Evolutionary conservation across 805 yeast genomes (phyloP).

Genomic region (Danielia reshetovae): DNA sequence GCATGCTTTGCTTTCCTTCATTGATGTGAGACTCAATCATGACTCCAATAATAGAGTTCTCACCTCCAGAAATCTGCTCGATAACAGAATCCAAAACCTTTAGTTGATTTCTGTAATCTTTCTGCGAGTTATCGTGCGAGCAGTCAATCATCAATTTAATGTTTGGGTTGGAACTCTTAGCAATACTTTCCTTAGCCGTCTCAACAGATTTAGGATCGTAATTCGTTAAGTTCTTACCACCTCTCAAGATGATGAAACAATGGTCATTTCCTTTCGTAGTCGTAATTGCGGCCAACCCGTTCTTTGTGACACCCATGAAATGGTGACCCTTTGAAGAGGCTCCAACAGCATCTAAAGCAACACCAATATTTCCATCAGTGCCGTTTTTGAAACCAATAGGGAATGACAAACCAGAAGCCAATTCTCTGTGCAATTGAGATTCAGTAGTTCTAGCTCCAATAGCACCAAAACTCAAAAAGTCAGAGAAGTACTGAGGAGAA

Average conservation of each 20-base stretch:
- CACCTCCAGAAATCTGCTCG: slow-evolving; percentile 76
- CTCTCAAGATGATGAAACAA: slow-evolving; percentile 88
- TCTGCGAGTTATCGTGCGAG: slow-evolving; percentile 93
- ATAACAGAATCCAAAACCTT: slow-evolving; percentile 75
- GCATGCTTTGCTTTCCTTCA: slow-evolving; percentile 88
- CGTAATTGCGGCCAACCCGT: slow-evolving; percentile 93
- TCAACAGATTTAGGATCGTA: slow-evolving; percentile 73
- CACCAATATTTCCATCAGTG: slow-evolving; percentile 93
- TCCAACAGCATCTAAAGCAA: slow-evolving; percentile 89
- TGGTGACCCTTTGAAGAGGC: slow-evolving; percentile 94
- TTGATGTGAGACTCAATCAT: slow-evolving; percentile 93
- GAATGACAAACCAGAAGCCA: slow-evolving; percentile 95
- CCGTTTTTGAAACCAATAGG: slow-evolving; percentile 99
- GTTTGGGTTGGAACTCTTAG: slow-evolving; percentile 49
- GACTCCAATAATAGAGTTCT: slow-evolving; percentile 76
- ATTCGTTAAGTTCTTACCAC: slow-evolving; percentile 92
- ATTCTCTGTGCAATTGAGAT: slow-evolving; percentile 94
- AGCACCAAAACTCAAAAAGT: slow-evolving; percentile 93
- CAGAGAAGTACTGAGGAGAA: slow-evolving; percentile 92
- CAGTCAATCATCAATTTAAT: slow-evolving; percentile 84
- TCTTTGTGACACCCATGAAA: slow-evolving; percentile 91
- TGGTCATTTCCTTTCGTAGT: slow-evolving; percentile 93
- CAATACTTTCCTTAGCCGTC: slow-evolving; percentile 46
- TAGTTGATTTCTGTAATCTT: slow-evolving; percentile 91
- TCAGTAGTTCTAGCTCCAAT: slow-evolving; percentile 99